Evolutionary conservation across 2,329 filamentous ascomycete species (phyloP).

Genomic region (Colletotrichum sansevieriae): DNA sequence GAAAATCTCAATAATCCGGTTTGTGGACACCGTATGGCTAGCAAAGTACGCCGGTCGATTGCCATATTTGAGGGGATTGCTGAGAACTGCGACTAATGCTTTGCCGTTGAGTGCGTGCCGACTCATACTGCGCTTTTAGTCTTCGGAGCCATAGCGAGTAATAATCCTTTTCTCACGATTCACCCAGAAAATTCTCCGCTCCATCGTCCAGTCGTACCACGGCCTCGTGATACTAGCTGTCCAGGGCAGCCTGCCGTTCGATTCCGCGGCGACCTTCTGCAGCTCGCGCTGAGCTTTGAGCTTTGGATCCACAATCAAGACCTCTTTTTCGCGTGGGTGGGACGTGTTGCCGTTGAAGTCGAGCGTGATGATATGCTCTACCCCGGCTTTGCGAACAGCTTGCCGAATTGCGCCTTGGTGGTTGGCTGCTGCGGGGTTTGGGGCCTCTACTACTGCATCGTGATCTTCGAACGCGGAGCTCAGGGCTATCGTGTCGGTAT

Average conservation of each 20-base stretch:
- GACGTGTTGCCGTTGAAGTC: constrained; percentile 45
- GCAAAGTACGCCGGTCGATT: constrained; percentile 31
- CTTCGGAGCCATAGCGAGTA: constrained; percentile 33
- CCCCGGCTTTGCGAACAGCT: constrained; percentile 41
- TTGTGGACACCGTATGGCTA: constrained; percentile 33
- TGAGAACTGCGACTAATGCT: constrained; percentile 34
- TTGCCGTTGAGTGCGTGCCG: constrained; percentile 29
- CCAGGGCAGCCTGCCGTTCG: constrained; percentile 37
- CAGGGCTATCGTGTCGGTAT: constrained; percentile 55
- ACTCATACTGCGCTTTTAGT: constrained; percentile 34
- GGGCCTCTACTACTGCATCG: too few species aligned
- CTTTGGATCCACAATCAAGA: constrained; percentile 39
- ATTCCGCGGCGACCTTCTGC: constrained; percentile 22
- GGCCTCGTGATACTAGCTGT: background rate
- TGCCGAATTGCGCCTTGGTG: constrained; percentile 42
- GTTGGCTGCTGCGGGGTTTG: constrained; percentile 43
- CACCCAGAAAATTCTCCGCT: constrained; percentile 43
- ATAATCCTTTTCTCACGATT: constrained; percentile 32
- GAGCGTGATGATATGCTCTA: constrained; percentile 43
- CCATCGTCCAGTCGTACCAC: constrained; percentile 42
- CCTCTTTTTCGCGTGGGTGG: constrained; percentile 34
- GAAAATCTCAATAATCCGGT: constrained; percentile 20
- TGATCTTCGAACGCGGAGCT: constrained; percentile 45
- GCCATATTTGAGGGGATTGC: background rate
- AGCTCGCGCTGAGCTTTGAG: constrained; percentile 45